Conservation (phyloP, 345 rosid genomes). For the Arabidopsis arenosa region DNA sequence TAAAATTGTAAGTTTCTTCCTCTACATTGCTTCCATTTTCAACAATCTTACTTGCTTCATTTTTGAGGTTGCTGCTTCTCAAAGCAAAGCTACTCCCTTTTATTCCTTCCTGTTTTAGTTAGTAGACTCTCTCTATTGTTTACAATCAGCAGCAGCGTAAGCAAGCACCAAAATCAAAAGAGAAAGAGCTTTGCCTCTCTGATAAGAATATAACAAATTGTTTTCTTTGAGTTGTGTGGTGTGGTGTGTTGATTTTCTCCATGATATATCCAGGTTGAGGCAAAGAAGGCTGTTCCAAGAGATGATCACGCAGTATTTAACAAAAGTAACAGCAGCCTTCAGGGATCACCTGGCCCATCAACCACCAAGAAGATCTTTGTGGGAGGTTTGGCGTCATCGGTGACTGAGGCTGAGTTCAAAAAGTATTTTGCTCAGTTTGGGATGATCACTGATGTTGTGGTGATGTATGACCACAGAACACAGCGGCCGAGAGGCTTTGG, state of each 20-base stretch:
- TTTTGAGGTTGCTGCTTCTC: constrained; percentile 38
- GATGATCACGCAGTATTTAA: constrained; percentile 70
- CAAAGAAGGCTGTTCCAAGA: constrained; percentile 95
- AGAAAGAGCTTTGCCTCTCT: not conserved
- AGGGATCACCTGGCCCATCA: constrained; percentile 69
- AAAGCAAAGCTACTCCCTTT: constrained; percentile 36
- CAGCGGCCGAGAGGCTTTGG: constrained; percentile 97
- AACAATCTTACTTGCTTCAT: constrained; percentile 17
- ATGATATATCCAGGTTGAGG: constrained; percentile 78
- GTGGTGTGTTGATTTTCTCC: constrained; percentile 12
- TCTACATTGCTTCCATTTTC: constrained; percentile 31
- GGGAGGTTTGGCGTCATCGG: constrained; percentile 89
- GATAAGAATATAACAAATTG: not conserved
- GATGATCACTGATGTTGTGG: constrained; percentile 82
- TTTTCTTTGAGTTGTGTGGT: not conserved
- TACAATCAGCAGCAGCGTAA: not conserved
- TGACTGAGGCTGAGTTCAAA: constrained; percentile 79
- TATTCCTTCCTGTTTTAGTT: constrained; percentile 32
- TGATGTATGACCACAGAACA: constrained; percentile 94
- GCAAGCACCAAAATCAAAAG: constrained; percentile 10
- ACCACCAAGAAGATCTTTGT: constrained; percentile 86
- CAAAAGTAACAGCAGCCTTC: constrained; percentile 60
- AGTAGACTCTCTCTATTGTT: not conserved
- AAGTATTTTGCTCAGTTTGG: constrained; percentile 89
- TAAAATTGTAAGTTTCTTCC: constrained; percentile 66